Evolutionary conservation across 352 stramenopile species (phyloP), one percentile per base, ranked within the genome.

Genomic region (Phytophthora tentaculata): DNA sequence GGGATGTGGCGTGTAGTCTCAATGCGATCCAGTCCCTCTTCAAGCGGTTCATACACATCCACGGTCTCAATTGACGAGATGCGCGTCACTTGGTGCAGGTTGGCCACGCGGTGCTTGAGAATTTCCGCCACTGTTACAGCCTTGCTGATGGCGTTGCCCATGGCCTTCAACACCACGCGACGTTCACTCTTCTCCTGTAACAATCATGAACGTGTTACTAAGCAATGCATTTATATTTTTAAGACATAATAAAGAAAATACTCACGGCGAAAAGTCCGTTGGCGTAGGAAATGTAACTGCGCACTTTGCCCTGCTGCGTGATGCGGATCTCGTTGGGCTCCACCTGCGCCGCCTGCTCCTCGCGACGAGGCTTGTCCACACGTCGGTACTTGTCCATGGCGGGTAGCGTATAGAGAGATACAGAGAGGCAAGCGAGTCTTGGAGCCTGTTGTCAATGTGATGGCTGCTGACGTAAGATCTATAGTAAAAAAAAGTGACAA

Each of bases 381-480:
- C 88, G 85, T 7, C 79, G 81, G 71, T 96, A 96, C 75, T 96
- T 96, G 69, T 96, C 81, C 88, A 94, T 96, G 3, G 28, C 35
- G 26, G n/a, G n/a, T 56, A 55, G 45, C 28, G 28, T 32, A 56
- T 23, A 41, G 37, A 41, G 37, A 62, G 48, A 67, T 24, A 39
- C 22, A 50, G 39, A 26, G 28, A 59, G 6, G 47, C 23, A 67
- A 19, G 41, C n/a, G 26, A 41, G 22, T 19, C 20, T 55, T 60
- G 35, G 35, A 35, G 54, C 47, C 22, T n/a, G n/a, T 48, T 67
- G 54, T 43, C 32, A 65, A 71, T 57, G 48, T 75, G 71, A 72
- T 69, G 56, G 66, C 17, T 74, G 24, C 28, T 35, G n/a, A 73
- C 35, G 49, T 72, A 79, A 80, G 73, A 81, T 83, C 55, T 69